phyloP scores from a whole-genome alignment of 2,329 filamentous ascomycete genomes.

The Neoarthrinium moseri region DNA sequence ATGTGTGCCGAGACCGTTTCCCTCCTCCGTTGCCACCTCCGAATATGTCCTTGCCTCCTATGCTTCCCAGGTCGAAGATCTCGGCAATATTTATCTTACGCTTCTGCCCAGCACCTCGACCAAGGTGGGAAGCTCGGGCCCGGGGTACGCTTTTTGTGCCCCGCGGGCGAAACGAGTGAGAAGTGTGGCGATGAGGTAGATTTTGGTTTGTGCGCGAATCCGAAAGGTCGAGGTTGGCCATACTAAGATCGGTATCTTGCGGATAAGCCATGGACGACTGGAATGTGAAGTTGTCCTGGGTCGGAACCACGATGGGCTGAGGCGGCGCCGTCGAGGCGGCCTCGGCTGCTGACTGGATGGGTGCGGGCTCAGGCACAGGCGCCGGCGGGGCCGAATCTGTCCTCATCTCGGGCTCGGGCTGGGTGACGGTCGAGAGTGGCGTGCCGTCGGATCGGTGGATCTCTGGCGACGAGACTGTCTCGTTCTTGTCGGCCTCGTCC shows the following conservation, averaged over 20 bases:
- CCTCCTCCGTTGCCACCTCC: constrained; percentile 36
- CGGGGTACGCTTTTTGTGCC: constrained; percentile 20
- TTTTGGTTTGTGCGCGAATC: constrained; percentile 43
- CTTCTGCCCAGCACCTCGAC: constrained; percentile 68
- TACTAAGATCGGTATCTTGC: constrained; percentile 55
- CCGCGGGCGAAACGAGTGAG: constrained; percentile 24
- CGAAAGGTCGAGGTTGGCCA: constrained; percentile 60
- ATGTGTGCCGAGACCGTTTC: constrained; percentile 52
- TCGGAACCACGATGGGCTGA: constrained; percentile 47
- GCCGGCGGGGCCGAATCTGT: constrained; percentile 34
- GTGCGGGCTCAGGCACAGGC: constrained; percentile 13
- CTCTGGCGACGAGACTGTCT: constrained; percentile 58
- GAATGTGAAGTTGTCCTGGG: constrained; percentile 67
- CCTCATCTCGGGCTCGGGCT: constrained; percentile 27
- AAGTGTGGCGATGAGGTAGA: constrained; percentile 23
- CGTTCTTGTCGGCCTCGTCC: constrained; percentile 65
- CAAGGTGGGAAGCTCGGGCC: constrained; percentile 42
- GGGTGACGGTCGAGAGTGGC: constrained; percentile 30
- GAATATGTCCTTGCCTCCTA: constrained; percentile 62
- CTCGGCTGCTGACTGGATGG: constrained; percentile 13
- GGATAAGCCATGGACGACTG: constrained; percentile 63
- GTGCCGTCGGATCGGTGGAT: constrained; percentile 47
- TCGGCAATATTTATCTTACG: constrained; percentile 72
- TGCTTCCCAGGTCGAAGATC: constrained; percentile 69
- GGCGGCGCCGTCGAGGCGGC: constrained; percentile 16